A percentile compares a stretch with the other conserved stretches of the same genome.
Evolutionary conservation across 2,329 filamentous ascomycete species (phyloP).

Genomic region (Trichoderma koningiopsis): DNA sequence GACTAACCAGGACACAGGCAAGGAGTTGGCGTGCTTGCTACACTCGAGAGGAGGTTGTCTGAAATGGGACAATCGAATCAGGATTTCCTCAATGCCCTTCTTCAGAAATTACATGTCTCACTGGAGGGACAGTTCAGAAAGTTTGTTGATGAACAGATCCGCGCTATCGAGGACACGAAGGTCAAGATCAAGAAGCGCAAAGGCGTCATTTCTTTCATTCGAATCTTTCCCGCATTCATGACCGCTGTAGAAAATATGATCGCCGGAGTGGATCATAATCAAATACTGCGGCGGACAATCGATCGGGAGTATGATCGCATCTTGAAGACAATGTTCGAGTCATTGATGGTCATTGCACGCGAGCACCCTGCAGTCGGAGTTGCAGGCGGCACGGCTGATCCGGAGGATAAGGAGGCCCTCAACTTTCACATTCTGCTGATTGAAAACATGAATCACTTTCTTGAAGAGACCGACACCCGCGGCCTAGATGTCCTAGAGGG

Average conservation of each 20-base stretch:
- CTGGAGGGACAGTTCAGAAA: conserved; percentile 78
- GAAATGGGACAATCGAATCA: conserved; percentile 89
- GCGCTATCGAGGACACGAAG: conserved; percentile 95
- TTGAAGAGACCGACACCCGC: conserved; percentile 82
- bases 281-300: conserved; percentile 72
- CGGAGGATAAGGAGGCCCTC: conserved; percentile 92
- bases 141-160: conserved; percentile 93
- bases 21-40: conserved; percentile 82
- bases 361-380: conserved; percentile 60
- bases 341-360: conserved; percentile 87
- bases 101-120: conserved; percentile 77
- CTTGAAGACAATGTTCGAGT: conserved; percentile 95
- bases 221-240: conserved; percentile 88
- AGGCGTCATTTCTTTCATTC: conserved; percentile 93
- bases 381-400: conserved; percentile 51
- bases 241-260: conserved; percentile 83
- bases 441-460: conserved; percentile 98
- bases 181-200: conserved; percentile 99
- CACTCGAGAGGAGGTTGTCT: conserved; percentile 75
- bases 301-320: conserved; percentile 87
- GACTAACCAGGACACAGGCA: conserved; percentile 57
- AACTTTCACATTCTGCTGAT: conserved; percentile 98
- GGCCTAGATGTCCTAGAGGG: conserved; percentile 75
- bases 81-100: conserved; percentile 78
- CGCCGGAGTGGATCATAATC: conserved; percentile 55